A percentile compares a stretch with the other conserved stretches of the same genome.
Evolutionary conservation across 306 rosid genomes (phyloP).

Genomic region (Gillenia trifoliata): DNA sequence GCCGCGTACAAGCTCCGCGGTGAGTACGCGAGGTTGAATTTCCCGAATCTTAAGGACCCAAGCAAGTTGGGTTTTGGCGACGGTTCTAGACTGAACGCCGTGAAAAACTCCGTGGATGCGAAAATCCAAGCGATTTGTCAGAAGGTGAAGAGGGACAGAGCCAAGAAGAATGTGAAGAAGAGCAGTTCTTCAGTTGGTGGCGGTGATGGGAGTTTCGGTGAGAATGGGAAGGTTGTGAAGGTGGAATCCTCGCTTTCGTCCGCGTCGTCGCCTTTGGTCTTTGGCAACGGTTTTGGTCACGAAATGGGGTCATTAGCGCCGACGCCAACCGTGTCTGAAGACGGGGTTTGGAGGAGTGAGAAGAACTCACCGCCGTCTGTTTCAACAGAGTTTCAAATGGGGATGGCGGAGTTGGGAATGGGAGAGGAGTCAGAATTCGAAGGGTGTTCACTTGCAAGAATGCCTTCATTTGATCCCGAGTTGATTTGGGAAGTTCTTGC

Average conservation of each 20-base stretch:
- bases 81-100: constrained; percentile 47
- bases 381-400: constrained; percentile 33
- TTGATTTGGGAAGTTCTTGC: constrained; percentile 94
- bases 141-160: constrained; percentile 69
- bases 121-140: constrained; percentile 88
- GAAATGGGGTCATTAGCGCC: constrained; percentile 25
- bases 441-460: constrained; percentile 58
- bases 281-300: constrained; percentile 31
- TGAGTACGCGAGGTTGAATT: constrained; percentile 88
- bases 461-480: constrained; percentile 89
- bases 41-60: constrained; percentile 76
- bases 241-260: constrained; percentile 30
- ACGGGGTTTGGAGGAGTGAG: constrained; percentile 50
- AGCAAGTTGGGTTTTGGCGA: constrained; percentile 54
- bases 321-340: constrained; percentile 42
- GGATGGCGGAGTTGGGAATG: constrained; percentile 8
- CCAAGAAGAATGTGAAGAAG: constrained; percentile 55
- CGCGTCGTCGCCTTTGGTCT: constrained; percentile 20
- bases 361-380: constrained; percentile 40
- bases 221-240: constrained; percentile 6
- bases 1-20: constrained; percentile 94
- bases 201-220: background rate
- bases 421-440: constrained; percentile 43
- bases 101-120: constrained; percentile 68
- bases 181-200: background rate